Conservation (phyloP, 768 basidiomycete genomes). For the Heimioporus sp. region DNA sequence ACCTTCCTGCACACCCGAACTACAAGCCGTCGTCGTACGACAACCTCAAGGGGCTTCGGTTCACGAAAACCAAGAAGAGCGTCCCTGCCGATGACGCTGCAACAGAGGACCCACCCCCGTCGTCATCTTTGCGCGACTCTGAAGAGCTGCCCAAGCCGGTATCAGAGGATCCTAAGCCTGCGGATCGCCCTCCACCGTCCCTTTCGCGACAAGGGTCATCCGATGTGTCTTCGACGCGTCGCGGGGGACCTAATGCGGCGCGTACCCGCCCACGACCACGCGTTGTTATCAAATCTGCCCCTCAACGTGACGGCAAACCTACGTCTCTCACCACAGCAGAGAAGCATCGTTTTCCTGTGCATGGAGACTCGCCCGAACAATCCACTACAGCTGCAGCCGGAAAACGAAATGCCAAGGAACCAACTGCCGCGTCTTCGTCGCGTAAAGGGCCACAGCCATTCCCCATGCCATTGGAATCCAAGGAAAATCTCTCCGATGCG, state of each 20-base stretch:
- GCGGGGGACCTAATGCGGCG: background rate
- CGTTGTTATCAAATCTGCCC: background rate
- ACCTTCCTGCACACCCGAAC: constrained; percentile 20
- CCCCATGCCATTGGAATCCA: constrained; percentile 21
- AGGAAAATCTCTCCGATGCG: constrained; percentile 19
- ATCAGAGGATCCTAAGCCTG: constrained; percentile 15
- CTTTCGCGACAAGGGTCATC: constrained; percentile 1
- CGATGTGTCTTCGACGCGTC: constrained; percentile 2
- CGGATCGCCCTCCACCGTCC: background rate
- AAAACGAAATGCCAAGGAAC: constrained; percentile 10
- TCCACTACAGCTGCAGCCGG: background rate
- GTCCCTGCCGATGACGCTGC: background rate
- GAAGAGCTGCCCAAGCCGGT: constrained; percentile 22
- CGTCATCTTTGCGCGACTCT: constrained; percentile 22
- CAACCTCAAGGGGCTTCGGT: constrained; percentile 18
- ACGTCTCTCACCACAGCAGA: constrained; percentile 14
- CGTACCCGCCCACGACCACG: constrained; percentile 15
- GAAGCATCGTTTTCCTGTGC: constrained; percentile 2
- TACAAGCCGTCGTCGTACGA: constrained; percentile 16
- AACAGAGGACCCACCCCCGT: constrained; percentile 11
- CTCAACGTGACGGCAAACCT: constrained; percentile 9
- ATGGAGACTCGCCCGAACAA: constrained; percentile 6
- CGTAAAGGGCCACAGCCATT: constrained; percentile 21
- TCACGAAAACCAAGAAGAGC: constrained; percentile 35
- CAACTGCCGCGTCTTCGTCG: background rate